A percentile compares a stretch with the other conserved stretches of the same genome.
phyloP scores from a whole-genome alignment of 2,329 filamentous ascomycete genomes.

The Arthrobotrys musiformis region DNA sequence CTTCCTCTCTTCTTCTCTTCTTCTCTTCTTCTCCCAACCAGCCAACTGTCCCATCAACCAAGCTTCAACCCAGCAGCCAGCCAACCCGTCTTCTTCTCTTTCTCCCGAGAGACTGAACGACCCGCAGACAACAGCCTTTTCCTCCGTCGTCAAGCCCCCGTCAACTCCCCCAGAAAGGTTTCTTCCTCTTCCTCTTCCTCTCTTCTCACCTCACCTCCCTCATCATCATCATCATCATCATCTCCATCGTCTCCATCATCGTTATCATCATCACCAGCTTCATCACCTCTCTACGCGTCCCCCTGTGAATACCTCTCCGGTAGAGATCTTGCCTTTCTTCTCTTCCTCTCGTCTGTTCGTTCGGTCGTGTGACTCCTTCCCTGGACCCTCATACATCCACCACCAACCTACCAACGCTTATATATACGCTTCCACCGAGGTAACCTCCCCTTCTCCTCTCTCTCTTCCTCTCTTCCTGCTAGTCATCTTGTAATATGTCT shows the following conservation, averaged over 20 bases:
- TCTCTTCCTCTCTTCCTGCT: neutral
- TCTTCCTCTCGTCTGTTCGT: neutral
- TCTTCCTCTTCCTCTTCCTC: conserved; percentile 9
- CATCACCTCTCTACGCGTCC: conserved; percentile 1
- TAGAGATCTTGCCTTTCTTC: conserved; percentile 32
- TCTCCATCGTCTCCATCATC: neutral
- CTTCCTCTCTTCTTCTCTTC: neutral
- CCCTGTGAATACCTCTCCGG: conserved; percentile 46
- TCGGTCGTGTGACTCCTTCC: conserved; percentile 50
- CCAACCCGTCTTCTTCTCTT: conserved; percentile 1
- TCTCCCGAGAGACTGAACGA: too few relatives aligned
- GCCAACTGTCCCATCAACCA: conserved; percentile 16
- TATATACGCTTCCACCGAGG: conserved; percentile 3
- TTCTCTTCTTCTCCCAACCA: neutral
- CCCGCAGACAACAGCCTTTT: conserved; percentile 1
- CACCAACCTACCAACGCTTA: neutral
- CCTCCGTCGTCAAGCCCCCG: neutral
- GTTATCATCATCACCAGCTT: neutral
- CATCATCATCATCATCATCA: neutral
- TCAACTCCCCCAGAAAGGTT: conserved; percentile 29
- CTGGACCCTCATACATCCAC: conserved; percentile 23
- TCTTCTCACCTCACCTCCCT: conserved; percentile 12
- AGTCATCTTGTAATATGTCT: neutral
- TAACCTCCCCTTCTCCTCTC: neutral
- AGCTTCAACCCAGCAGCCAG: conserved; percentile 22